Conservation (phyloP, 495 filamentous ascomycete species). For the Pyrenopolyporus hunteri region DNA sequence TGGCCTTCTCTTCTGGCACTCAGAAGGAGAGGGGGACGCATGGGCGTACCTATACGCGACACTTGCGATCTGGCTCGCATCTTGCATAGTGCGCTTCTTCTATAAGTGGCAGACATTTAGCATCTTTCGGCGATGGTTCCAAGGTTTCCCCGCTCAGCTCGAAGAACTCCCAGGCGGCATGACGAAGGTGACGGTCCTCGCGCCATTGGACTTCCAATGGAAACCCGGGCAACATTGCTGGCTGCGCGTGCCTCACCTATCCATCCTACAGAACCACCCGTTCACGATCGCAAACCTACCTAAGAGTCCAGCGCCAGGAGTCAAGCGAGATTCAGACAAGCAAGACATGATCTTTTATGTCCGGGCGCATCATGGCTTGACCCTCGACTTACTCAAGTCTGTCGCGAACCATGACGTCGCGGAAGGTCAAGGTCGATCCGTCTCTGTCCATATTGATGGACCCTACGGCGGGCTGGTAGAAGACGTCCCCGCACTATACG, state of each 20-base stretch:
- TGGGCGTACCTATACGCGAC: conserved; percentile 79
- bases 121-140: conserved; percentile 55
- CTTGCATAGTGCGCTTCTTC: conserved; percentile 58
- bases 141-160: conserved; percentile 69
- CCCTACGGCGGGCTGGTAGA: conserved; percentile 81
- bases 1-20: conserved; percentile 81
- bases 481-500: conserved; percentile 59
- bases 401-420: conserved; percentile 20
- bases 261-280: conserved; percentile 72
- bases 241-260: conserved; percentile 71
- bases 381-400: conserved; percentile 24
- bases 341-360: conserved; percentile 33
- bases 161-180: conserved; percentile 73
- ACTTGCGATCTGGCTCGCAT: conserved; percentile 67
- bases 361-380: conserved; percentile 29
- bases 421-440: conserved; percentile 52
- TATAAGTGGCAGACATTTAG: conserved; percentile 69
- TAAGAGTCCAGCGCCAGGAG: conserved; percentile 36
- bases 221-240: conserved; percentile 79
- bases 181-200: conserved; percentile 71
- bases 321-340: conserved; percentile 3
- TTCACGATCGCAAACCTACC: conserved; percentile 78
- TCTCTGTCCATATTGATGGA: conserved; percentile 73
- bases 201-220: conserved; percentile 68
- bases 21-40: conserved; percentile 73